A percentile compares a stretch with the other conserved stretches of the same genome.
phyloP scores from a whole-genome alignment of 805 yeast genomes.

The Zygosaccharomyces gambellarensis region DNA sequence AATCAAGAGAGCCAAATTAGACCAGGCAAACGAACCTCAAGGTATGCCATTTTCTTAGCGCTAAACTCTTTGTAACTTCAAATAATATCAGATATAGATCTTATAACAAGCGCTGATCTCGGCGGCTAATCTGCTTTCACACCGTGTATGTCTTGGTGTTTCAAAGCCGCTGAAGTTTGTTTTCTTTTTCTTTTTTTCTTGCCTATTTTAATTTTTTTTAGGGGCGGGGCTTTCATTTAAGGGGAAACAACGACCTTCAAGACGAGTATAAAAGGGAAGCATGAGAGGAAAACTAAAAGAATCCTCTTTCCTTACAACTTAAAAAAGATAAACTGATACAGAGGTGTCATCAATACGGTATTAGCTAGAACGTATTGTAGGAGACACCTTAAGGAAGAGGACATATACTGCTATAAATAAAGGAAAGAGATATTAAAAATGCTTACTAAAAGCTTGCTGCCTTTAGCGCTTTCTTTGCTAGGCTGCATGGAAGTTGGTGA shows the following conservation, averaged over 20 bases:
- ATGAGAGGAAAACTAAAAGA: background rate
- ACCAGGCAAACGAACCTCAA: constrained; percentile 20
- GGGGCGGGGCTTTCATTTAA: background rate
- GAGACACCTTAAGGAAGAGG: background rate
- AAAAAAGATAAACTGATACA: constrained; percentile 4
- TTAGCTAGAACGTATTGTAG: background rate
- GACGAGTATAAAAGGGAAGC: constrained; percentile 5
- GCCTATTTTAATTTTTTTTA: background rate
- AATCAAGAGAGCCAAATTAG: constrained; percentile 32
- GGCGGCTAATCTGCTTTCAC: background rate
- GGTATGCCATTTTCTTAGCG: constrained; percentile 16
- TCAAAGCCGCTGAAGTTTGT: background rate
- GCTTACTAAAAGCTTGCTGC: constrained; percentile 14
- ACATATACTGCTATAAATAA: background rate
- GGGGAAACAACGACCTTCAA: constrained; percentile 10
- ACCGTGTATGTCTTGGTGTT: background rate
- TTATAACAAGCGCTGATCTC: background rate
- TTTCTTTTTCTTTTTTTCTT: background rate
- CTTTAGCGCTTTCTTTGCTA: constrained; percentile 28
- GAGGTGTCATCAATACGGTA: background rate
- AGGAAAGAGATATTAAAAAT: background rate
- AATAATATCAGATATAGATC: background rate
- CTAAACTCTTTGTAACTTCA: too few species aligned
- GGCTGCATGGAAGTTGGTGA: constrained; percentile 33
- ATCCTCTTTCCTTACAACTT: background rate